Evolutionary conservation across 495 filamentous ascomycete species (phyloP).

Genomic region (Aspergillus diversus): DNA sequence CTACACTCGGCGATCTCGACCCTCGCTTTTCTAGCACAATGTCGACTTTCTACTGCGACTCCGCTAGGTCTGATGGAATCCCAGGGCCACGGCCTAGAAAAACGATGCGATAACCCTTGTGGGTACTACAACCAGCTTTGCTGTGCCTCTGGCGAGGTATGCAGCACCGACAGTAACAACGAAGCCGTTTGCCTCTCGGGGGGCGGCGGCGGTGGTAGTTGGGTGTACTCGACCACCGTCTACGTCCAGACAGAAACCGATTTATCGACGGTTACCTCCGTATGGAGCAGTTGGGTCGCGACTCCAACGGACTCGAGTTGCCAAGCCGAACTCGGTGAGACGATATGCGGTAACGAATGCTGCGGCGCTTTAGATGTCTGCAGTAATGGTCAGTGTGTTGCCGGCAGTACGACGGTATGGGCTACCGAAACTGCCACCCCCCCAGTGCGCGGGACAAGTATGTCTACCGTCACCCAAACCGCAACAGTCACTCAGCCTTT

Average conservation of each 20-base stretch:
- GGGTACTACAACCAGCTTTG: constrained; percentile 70
- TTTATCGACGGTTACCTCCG: constrained; percentile 65
- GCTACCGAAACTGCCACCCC: constrained; percentile 51
- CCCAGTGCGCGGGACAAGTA: constrained; percentile 73
- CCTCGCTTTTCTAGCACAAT: constrained; percentile 31
- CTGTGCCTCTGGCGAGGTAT: constrained; percentile 62
- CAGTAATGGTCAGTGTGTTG: constrained; percentile 40
- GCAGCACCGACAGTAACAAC: constrained; percentile 61
- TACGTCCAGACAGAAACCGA: constrained; percentile 66
- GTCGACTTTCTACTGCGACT: constrained; percentile 39
- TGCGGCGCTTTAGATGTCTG: constrained; percentile 77
- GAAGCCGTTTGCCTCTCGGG: constrained; percentile 57
- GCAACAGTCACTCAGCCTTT: constrained; percentile 64
- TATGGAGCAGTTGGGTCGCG: constrained; percentile 60
- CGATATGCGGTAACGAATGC: constrained; percentile 72
- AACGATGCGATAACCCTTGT: constrained; percentile 66
- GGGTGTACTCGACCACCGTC: constrained; percentile 71
- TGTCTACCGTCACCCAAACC: constrained; percentile 58
- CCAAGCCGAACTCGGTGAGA: constrained; percentile 60
- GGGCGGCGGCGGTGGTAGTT: constrained; percentile 27
- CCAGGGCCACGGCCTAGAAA: constrained; percentile 36
- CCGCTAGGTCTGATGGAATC: constrained; percentile 29
- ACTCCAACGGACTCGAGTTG: constrained; percentile 49
- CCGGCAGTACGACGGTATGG: constrained; percentile 43
- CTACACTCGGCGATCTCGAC: constrained; percentile 33